Conservation (phyloP, 2,329 filamentous ascomycete species). For the Aspergillus bombycis region DNA sequence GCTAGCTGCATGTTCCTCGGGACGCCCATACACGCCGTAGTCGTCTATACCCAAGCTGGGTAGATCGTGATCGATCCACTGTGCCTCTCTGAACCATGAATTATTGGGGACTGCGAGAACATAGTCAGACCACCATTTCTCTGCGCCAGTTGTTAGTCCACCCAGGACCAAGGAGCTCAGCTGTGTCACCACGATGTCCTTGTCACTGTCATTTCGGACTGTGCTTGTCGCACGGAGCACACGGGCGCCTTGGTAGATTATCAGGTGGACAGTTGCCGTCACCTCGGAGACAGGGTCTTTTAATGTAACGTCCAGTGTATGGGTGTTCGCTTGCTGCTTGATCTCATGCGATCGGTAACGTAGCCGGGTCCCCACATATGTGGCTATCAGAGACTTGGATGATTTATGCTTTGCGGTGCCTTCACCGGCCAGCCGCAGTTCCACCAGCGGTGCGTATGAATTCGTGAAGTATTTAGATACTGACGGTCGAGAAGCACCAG, state of each 20-base stretch:
- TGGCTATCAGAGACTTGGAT: conserved; percentile 29
- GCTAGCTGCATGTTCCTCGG: conserved; percentile 22
- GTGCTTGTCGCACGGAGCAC: conserved; percentile 26
- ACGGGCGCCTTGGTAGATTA: conserved; percentile 19
- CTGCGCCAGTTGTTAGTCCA: conserved; percentile 18
- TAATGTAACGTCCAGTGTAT: conserved; percentile 22
- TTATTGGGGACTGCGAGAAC: conserved; percentile 28
- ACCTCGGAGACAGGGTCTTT: conserved; percentile 21
- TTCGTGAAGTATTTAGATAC: conserved; percentile 11
- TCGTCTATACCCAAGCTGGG: conserved; percentile 34
- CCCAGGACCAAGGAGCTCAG: conserved; percentile 30
- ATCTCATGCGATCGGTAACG: conserved; percentile 26
- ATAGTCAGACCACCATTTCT: conserved; percentile 30
- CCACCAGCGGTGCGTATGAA: conserved; percentile 20
- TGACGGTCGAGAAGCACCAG: neutral
- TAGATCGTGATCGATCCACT: conserved; percentile 33
- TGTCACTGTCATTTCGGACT: conserved; percentile 22
- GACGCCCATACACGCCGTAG: conserved; percentile 24
- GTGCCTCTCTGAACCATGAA: conserved; percentile 40
- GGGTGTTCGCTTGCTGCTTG: neutral
- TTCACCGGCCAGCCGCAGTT: conserved; percentile 29
- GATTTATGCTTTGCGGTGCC: conserved; percentile 28
- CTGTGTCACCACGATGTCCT: conserved; percentile 22
- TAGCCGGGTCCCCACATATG: conserved; percentile 27
- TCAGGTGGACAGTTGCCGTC: conserved; percentile 24